phyloP scores from a whole-genome alignment of 441 rosid species.

The Gossypium schwendimanii region DNA sequence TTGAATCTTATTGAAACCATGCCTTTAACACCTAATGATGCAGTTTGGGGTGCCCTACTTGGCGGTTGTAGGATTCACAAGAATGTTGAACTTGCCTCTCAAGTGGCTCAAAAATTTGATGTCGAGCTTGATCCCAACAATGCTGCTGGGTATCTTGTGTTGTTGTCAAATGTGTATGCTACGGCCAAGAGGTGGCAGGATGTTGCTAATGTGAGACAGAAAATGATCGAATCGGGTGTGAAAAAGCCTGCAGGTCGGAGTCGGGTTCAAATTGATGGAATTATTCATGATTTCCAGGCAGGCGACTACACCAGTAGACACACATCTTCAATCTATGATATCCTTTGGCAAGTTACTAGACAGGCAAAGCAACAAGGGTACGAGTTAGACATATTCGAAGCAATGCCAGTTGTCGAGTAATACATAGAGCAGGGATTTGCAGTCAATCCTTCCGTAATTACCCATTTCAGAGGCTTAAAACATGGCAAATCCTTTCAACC shows the following conservation, averaged over 20 bases:
- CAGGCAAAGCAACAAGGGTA: slow-evolving; percentile 24
- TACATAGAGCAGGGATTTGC: background rate
- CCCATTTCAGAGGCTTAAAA: background rate
- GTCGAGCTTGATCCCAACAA: slow-evolving; percentile 28
- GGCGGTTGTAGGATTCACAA: slow-evolving; percentile 47
- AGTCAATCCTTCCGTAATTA: background rate
- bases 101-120: slow-evolving; percentile 25
- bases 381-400: slow-evolving; percentile 10
- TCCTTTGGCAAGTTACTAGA: slow-evolving; percentile 22
- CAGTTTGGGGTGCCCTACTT: slow-evolving; percentile 50
- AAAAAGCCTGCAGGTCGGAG: slow-evolving; percentile 41
- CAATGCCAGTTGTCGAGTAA: background rate
- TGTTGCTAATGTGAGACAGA: slow-evolving; percentile 30
- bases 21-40: slow-evolving; percentile 49
- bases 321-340: slow-evolving; percentile 24
- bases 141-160: slow-evolving; percentile 34
- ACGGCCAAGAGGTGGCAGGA: slow-evolving; percentile 37
- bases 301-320: slow-evolving; percentile 27
- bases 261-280: slow-evolving; percentile 38
- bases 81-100: slow-evolving; percentile 38
- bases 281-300: slow-evolving; percentile 31
- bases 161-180: slow-evolving; percentile 36
- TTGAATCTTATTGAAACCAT: slow-evolving; percentile 31
- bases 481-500: background rate
- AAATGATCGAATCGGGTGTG: slow-evolving; percentile 28